Evolutionary conservation across 2,329 filamentous ascomycete genomes (phyloP), one percentile per base, ranked within the genome.

Genomic region (Magnaporthiopsis rhizophila): DNA sequence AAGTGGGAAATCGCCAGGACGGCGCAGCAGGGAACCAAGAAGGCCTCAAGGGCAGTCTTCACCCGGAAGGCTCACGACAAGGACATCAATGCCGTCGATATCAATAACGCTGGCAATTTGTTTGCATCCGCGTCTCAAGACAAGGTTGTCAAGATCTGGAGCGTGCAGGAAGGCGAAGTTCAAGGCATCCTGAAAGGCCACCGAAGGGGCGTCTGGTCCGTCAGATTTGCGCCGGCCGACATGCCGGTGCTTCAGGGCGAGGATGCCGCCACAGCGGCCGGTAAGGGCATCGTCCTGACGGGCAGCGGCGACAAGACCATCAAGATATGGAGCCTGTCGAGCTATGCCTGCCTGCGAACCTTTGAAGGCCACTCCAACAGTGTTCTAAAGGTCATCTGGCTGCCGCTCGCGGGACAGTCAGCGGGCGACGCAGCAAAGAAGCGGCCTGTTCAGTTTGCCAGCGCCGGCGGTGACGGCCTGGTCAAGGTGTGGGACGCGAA

Each of bases 111-210:
- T 1, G 86, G 86, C 5, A 85, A 87, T n/a, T 78, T 97, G 0
- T 98, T 99, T 72, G 96, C 94, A 3, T 97, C 95, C 1, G 94
- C 95, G 36, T 98, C 94, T 6, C 95, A 99, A 77, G 95, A 99
- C 74, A 91, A 92, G 69, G 96, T 92, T 0, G 92, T 98, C 69
- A 99, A 98, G 78, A 95, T 99, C 65, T 99, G 94, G 90, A 95
- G 93, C 9, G 83, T 89, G 8, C 89, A 93, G 69, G 91, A 95
- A 73, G 93, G 96, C 26, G 92, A 97, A 71, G 90, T 93, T 0
- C 86, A 95, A 67, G 96, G 95, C 68, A 92, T 99, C 38, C 84
- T 99, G 24, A 87, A 91, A 64, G 96, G 96, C 1, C 96, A 99
- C 75, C 91, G 91, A 73, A 87, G 95, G 74, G 95, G 96, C 74